Conservation (phyloP, 2,329 filamentous ascomycete genomes). For the Coniochaeta hoffmannii region DNA sequence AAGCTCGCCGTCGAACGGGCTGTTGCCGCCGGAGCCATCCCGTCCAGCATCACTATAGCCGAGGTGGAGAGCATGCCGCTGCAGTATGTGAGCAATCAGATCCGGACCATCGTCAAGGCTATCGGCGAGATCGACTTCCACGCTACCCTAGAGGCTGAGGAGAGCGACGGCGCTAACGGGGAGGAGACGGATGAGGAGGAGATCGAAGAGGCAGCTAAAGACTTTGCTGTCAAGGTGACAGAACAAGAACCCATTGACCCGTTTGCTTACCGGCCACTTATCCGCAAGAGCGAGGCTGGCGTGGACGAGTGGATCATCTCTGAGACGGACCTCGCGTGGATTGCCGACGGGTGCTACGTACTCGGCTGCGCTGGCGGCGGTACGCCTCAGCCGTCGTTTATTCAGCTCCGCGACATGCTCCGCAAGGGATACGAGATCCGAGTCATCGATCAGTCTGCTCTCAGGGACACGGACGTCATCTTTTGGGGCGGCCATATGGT, state of each 20-base stretch:
- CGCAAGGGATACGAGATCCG: conserved; percentile 29
- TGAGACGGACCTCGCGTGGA: conserved; percentile 35
- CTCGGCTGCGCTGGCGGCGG: conserved; percentile 40
- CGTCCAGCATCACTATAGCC: conserved; percentile 26
- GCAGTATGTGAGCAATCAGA: conserved; percentile 24
- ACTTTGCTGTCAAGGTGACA: conserved; percentile 29
- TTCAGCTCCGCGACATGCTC: conserved; percentile 31
- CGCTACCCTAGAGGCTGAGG: conserved; percentile 11
- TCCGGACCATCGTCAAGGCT: conserved; percentile 27
- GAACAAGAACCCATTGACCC: conserved; percentile 17
- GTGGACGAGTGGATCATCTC: conserved; percentile 38
- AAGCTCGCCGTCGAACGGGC: conserved; percentile 12
- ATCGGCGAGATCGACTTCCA: conserved; percentile 29
- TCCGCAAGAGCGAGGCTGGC: conserved; percentile 15
- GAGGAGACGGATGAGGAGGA: conserved; percentile 12
- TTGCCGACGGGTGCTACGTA: conserved; percentile 37
- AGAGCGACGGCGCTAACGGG: conserved; percentile 15
- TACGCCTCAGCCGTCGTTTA: conserved; percentile 25
- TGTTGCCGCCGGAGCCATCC: conserved; percentile 9
- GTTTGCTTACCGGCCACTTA: conserved; percentile 24
- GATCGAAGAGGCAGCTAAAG: conserved; percentile 12
- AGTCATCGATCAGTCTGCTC: conserved; percentile 28
- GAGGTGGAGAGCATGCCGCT: conserved; percentile 32
- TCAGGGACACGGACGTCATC: conserved; percentile 34
- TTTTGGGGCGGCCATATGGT: conserved; percentile 36